Conservation (phyloP, 2,329 filamentous ascomycete genomes). For the Mollisiaceae sp. region DNA sequence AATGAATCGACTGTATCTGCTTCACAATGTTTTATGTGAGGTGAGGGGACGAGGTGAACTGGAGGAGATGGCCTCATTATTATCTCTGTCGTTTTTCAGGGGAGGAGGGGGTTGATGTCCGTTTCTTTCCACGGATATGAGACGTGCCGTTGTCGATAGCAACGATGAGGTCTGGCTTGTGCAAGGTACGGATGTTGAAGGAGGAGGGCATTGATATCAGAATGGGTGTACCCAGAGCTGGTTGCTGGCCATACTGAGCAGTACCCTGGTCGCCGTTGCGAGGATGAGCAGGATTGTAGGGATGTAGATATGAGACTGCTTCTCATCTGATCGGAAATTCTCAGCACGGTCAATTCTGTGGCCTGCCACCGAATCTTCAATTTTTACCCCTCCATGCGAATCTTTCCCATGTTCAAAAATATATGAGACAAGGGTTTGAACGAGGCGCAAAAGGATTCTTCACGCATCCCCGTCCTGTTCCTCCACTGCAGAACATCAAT, state of each 20-base stretch:
- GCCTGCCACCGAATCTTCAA: background rate
- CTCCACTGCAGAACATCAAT: too few species aligned
- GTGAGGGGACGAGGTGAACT: background rate
- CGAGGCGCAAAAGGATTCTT: too few species aligned
- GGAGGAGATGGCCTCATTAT: conserved; percentile 11
- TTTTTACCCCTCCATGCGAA: conserved; percentile 13
- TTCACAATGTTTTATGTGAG: conserved; percentile 2
- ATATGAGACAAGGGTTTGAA: too few species aligned
- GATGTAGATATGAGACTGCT: conserved; percentile 17
- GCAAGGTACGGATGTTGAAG: conserved; percentile 13
- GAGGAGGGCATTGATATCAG: background rate
- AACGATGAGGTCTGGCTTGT: background rate
- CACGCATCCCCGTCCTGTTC: too few species aligned
- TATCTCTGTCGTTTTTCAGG: conserved; percentile 8
- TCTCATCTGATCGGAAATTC: conserved; percentile 5
- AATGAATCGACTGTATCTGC: background rate
- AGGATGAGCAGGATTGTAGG: background rate
- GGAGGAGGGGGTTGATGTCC: background rate
- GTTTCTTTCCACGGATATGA: background rate
- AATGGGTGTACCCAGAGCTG: background rate
- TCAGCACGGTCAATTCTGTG: background rate
- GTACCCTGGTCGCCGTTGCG: background rate
- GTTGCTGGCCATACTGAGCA: background rate
- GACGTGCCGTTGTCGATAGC: background rate
- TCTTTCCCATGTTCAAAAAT: background rate